phyloP scores from a whole-genome alignment of 2,329 filamentous ascomycete genomes.

The Penicillium sp. region DNA sequence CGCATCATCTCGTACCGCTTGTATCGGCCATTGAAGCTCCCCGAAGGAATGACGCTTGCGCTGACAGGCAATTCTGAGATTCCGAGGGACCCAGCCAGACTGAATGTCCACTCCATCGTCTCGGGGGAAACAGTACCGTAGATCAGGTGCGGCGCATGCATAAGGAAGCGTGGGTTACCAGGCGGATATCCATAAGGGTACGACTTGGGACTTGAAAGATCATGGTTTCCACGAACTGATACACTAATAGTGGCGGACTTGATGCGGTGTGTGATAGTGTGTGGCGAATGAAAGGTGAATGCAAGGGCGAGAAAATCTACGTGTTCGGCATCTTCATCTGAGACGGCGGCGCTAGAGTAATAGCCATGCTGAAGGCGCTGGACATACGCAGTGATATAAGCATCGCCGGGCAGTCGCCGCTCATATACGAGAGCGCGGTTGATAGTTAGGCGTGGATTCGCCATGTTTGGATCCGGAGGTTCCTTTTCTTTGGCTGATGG shows the following conservation, averaged over 20 bases:
- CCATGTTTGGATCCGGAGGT: constrained; percentile 37
- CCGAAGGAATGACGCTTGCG: constrained; percentile 45
- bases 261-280: constrained; percentile 48
- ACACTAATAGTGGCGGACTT: constrained; percentile 49
- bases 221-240: constrained; percentile 21
- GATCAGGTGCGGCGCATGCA: constrained; percentile 53
- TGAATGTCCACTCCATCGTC: constrained; percentile 51
- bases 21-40: constrained; percentile 44
- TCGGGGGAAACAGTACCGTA: constrained; percentile 51
- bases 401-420: constrained; percentile 48
- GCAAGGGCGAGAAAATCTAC: constrained; percentile 52
- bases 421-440: constrained; percentile 52
- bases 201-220: constrained; percentile 1
- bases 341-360: constrained; percentile 46
- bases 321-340: constrained; percentile 44
- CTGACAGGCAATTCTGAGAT: constrained; percentile 47
- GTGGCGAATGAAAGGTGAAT: constrained; percentile 52
- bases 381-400: constrained; percentile 52
- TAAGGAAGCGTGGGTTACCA: constrained; percentile 46
- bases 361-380: constrained; percentile 53
- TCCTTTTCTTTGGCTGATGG: constrained; percentile 10
- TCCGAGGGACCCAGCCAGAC: constrained; percentile 48
- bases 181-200: constrained; percentile 16
- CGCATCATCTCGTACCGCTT: constrained; percentile 53
- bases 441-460: constrained; percentile 38